Base-by-base conservation (phyloP, 495 filamentous ascomycete genomes). In the Penicillium argentinense region DNA sequence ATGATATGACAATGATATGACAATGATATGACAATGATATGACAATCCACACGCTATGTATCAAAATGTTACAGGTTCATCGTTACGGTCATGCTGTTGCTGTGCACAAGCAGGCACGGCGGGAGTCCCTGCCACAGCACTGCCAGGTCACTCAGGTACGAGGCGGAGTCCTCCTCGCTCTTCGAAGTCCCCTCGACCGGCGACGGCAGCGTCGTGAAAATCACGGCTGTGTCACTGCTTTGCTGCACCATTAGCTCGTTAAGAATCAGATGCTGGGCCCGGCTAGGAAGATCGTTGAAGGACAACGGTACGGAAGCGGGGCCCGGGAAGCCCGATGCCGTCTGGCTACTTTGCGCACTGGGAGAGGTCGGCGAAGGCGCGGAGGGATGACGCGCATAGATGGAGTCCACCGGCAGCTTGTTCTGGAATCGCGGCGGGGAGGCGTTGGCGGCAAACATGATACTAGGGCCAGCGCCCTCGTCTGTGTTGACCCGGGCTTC, bases 51-150 rank as follows among this genome's bases (percentile, higher is more conserved):
- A 46, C 25, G 23, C 39, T 4, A 27, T 30, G 13, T 28, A 29
- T 44, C 42, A 46, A 37, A 9, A 46, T 34, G n/a, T 66, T 47
- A 91, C 42, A 91, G 67, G 61, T 86, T 88, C 68, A 90, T 91
- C 13, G 89, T 93, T 39, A 93, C 89, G 11, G 87, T 92, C 85
- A 95, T 88, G 51, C 86, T 90, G 68, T 93, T 95, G 59, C 86
- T 89, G 68, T 93, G 79, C n/a, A 95, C 86, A 51, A 93, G 53
- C 45, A 95, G 60, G 39, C 83, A 77, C 8, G 89, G 85, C 34
- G 87, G 84, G 41, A 83, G 62, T 2, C 75, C 82, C 53, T 83
- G 73, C 63, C 82, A 88, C 44, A 87, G 64, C 28, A 91, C 81
- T 58, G 91, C 87, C 41, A 95, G 71, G 60, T 91, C 87, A 45